Evolutionary conservation across 257 asterid species (phyloP).

Genomic region (Ilex asprella): DNA sequence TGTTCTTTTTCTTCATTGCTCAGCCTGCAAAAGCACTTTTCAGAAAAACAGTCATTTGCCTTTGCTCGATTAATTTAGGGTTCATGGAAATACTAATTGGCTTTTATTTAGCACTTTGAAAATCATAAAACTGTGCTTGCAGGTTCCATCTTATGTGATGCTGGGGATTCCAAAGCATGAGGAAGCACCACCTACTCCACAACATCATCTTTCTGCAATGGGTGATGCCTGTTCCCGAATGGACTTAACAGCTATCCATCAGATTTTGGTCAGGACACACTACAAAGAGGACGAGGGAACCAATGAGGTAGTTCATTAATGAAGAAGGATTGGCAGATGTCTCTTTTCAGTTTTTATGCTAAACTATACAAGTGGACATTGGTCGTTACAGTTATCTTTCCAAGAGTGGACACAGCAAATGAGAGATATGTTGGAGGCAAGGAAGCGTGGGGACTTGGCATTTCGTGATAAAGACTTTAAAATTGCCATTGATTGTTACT

Average conservation of each 20-base stretch:
- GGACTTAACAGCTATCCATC: constrained; percentile 98
- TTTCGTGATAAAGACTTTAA: constrained; percentile 95
- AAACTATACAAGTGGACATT: constrained; percentile 11
- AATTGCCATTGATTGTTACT: constrained; percentile 80
- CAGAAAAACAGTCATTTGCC: too few relatives aligned
- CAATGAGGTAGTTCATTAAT: constrained; percentile 61
- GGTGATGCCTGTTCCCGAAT: constrained; percentile 92
- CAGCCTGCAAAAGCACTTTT: too few relatives aligned
- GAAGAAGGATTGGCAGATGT: constrained; percentile 10
- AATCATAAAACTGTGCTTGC: constrained; percentile 10
- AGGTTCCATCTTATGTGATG: constrained; percentile 92
- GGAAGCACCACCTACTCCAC: constrained; percentile 87
- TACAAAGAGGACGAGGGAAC: constrained; percentile 92
- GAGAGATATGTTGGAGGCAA: constrained; percentile 92
- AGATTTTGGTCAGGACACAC: constrained; percentile 79
- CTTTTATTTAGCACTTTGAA: neutral
- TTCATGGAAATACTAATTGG: too few relatives aligned
- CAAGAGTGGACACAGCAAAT: constrained; percentile 99
- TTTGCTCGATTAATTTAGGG: too few relatives aligned
- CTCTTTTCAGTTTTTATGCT: constrained; percentile 8
- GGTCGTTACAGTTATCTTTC: constrained; percentile 62
- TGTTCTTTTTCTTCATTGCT: too few relatives aligned
- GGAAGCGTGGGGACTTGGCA: constrained; percentile 93
- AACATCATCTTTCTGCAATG: constrained; percentile 91
- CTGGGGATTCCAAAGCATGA: constrained; percentile 82